Conservation (phyloP, 257 asterid genomes). For the Petunia axillaris region DNA sequence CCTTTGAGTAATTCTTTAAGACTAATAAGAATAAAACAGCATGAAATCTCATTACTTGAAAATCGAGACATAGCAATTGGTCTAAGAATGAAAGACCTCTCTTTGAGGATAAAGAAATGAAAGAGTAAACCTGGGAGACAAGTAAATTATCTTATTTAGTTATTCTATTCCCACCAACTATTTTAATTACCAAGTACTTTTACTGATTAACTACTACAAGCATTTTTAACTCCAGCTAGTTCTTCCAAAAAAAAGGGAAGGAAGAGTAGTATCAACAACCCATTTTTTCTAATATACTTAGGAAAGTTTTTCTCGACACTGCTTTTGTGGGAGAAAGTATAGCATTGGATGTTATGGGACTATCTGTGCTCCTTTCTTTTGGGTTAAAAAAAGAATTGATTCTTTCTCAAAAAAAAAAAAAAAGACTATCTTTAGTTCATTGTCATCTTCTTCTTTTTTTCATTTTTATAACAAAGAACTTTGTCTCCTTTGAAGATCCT, state of each 20-base stretch:
- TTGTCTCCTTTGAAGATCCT: background rate
- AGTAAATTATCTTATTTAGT: background rate
- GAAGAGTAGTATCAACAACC: background rate
- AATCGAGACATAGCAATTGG: background rate
- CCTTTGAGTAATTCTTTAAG: conserved; percentile 1
- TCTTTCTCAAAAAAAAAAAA: no score
- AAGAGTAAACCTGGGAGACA: background rate
- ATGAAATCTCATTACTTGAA: background rate
- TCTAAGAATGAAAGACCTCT: conserved; percentile 19
- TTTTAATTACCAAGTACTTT: no score
- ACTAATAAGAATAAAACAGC: conserved; percentile 6
- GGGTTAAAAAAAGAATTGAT: background rate
- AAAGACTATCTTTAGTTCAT: background rate
- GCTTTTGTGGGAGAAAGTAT: conserved; percentile 11
- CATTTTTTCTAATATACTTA: background rate
- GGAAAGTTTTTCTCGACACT: background rate
- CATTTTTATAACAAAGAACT: background rate
- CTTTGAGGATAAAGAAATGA: conserved; percentile 1
- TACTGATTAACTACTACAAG: no score
- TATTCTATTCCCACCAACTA: background rate
- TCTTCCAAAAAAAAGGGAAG: no score
- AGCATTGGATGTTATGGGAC: background rate
- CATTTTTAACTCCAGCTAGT: no score
- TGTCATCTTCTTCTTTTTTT: background rate
- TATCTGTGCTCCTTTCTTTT: background rate